Evolutionary conservation across 1,284 basidiomycete species (phyloP), one percentile per base, ranked within the genome.

Genomic region (Moesziomyces sp.): DNA sequence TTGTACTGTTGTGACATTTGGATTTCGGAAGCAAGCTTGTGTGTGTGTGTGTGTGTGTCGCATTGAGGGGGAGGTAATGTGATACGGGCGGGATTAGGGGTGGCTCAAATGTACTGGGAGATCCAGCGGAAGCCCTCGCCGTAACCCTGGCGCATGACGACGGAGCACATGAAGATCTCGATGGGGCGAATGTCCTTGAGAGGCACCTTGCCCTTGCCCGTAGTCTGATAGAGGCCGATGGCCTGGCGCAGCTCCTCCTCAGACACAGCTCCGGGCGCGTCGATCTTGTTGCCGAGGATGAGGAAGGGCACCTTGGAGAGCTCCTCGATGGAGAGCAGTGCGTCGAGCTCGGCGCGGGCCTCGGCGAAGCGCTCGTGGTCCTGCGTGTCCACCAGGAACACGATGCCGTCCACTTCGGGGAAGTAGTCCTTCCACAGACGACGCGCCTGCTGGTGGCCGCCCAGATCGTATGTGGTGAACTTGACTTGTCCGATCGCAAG

Each of bases 161-260:
- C 96, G 18, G 97, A 99, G 88, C 95, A 98, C 97, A 99, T 99
- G 90, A 98, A 99, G 82, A 99, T 90, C 86, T 99, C 97, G 85
- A 99, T 97, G 35, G 97, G 96, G 74, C 97, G 91, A 80, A 99
- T 98, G 86, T 98, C 96, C 81, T 89, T 92, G 80, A 99, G 90
- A 68, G 94, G 95, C 44, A 97, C 92, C 85, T 98, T 97, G 85
- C 97, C 97, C 79, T 99, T 99, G 86, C 97, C 97, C 26, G 97
- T 99, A 23, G 97, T 99, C 87, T 98, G 95, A 87, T 96, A 97
- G 53, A 99, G 88, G 53, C 97, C 97, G 56, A 99, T 88, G 69
- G 94, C 90, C 85, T 97, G 93, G 83, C 97, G 91, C 73, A 99
- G 88, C 86, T 99, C 94, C 84, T 99, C 96, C 87, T 99, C 97